phyloP scores from a whole-genome alignment of 2,329 filamentous ascomycete species.

The Diaporthe sp. region DNA sequence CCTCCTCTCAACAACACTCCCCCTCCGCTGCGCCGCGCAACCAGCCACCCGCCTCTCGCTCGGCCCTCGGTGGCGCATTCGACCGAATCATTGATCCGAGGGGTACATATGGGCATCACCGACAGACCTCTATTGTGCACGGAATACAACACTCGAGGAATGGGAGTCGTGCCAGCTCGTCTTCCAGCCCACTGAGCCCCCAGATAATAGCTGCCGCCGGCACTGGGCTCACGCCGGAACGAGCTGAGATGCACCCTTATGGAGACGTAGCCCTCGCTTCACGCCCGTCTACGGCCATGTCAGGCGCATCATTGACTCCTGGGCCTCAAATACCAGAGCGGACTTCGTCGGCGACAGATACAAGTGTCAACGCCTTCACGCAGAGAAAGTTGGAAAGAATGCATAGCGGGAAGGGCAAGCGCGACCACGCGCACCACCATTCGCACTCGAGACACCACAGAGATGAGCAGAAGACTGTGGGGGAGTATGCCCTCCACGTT shows the following conservation, averaged over 20 bases:
- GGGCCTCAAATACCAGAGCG: constrained; percentile 56
- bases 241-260: constrained; percentile 64
- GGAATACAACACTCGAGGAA: constrained; percentile 94
- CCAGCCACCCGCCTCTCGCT: constrained; percentile 58
- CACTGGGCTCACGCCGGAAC: constrained; percentile 65
- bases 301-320: constrained; percentile 52
- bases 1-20: constrained; percentile 41
- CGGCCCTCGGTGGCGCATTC: constrained; percentile 57
- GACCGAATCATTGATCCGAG: constrained; percentile 71
- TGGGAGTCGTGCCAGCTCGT: constrained; percentile 85
- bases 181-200: constrained; percentile 88
- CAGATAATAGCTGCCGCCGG: constrained; percentile 83
- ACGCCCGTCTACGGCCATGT: constrained; percentile 63
- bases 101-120: constrained; percentile 84
- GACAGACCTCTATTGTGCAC: constrained; percentile 97
- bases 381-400: constrained; percentile 71
- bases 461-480: constrained; percentile 91
- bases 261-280: constrained; percentile 54
- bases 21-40: constrained; percentile 51
- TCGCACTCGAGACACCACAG: constrained; percentile 81
- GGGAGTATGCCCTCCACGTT: constrained; percentile 96
- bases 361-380: constrained; percentile 56
- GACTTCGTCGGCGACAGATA: constrained; percentile 62
- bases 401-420: constrained; percentile 75
- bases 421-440: constrained; percentile 81